Base-by-base conservation (phyloP, 352 stramenopile genomes). In the Elongisporangium prolatum region DNA sequence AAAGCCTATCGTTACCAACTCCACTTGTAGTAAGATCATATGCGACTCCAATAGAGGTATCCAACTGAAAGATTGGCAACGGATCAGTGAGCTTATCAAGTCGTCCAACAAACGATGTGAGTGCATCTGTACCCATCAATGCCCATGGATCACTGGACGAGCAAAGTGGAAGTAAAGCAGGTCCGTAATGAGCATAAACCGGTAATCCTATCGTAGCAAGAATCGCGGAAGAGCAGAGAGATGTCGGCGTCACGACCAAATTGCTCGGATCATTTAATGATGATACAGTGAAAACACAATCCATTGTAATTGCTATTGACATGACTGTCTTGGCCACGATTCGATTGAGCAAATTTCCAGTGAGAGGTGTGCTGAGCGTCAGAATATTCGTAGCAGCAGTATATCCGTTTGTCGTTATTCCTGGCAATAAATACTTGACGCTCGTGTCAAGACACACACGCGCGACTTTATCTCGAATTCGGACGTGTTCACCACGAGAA, bases 151-250 rank as follows among this genome's bases (percentile, higher is more conserved):
- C 72, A 1, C 56, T 48, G 0, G 49, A 52, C 2, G 65, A 50
- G 25, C 86, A 95, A 6, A 95, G 59, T 4, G 86, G 84, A 1
- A 95, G 54, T 54, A 90, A 56, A 0, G 80, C 80, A 4, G 86
- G 82, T 0, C 86, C 86, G 51, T 77, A 86, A 59, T 91, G 81
- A 0, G 93, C 54, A 51, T 68, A 69, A 21, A 95, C 61, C 11
- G 54, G 44, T 0, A 77, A 64, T 9, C 59, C 53, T 0, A 64
- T 9, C 0, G 52, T 52, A 8, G 52, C 50, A n/a, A 80, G 60
- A 47, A 75, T 58, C 11, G 44, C 57, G 4, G 59, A 40, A 1
- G 50, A 44, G 60, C 58, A 47, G 57, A 91, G 16, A 9, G 28
- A 38, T 38, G 28, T 38, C 28, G 28, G 28, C 13, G 28, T 38